Percentiles rank a stretch among this genome's conserved stretches.
These are phyloP conservation scores for Monilinia fructigena DNA, from an alignment of 2,329 filamentous ascomycete species.

Conservation along the genomic window DNA sequence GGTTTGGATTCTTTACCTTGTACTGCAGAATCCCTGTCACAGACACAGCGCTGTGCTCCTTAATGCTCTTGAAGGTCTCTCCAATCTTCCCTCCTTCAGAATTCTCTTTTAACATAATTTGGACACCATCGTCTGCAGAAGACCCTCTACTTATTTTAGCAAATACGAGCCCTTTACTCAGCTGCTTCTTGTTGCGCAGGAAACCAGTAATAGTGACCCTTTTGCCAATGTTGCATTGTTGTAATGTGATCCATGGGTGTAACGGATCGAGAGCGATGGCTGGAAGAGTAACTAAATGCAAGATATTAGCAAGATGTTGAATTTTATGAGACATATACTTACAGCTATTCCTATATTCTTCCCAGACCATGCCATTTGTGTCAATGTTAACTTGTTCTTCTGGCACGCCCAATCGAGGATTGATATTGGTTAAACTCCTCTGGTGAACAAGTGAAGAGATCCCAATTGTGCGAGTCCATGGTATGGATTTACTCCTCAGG, in stretches of 20 bases:
- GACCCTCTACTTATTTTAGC: slow-evolving; percentile 47
- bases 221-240: slow-evolving; percentile 36
- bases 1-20: slow-evolving; percentile 17
- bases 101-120: slow-evolving; percentile 24
- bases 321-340: slow-evolving; percentile 17
- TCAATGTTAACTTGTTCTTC: slow-evolving; percentile 18
- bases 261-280: slow-evolving; percentile 25
- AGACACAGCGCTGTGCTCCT: slow-evolving; percentile 21
- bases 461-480: slow-evolving; percentile 15
- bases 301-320: slow-evolving; percentile 10
- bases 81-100: slow-evolving; percentile 10
- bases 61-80: slow-evolving; percentile 22
- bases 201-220: slow-evolving; percentile 66
- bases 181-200: slow-evolving; percentile 63
- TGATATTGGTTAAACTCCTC: slow-evolving; percentile 26
- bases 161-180: slow-evolving; percentile 70
- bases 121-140: slow-evolving; percentile 43
- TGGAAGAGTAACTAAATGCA: slow-evolving; percentile 25
- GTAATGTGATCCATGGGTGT: slow-evolving; percentile 16
- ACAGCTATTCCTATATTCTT: slow-evolving; percentile 37
- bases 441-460: slow-evolving; percentile 1
- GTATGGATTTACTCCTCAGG: not conserved
- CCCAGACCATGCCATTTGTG: slow-evolving; percentile 27
- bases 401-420: not conserved
- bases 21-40: slow-evolving; percentile 18